Evolutionary conservation across 2,329 filamentous ascomycete species (phyloP), one percentile per base, ranked within the genome.

Genomic region (Alternaria arborescens): DNA sequence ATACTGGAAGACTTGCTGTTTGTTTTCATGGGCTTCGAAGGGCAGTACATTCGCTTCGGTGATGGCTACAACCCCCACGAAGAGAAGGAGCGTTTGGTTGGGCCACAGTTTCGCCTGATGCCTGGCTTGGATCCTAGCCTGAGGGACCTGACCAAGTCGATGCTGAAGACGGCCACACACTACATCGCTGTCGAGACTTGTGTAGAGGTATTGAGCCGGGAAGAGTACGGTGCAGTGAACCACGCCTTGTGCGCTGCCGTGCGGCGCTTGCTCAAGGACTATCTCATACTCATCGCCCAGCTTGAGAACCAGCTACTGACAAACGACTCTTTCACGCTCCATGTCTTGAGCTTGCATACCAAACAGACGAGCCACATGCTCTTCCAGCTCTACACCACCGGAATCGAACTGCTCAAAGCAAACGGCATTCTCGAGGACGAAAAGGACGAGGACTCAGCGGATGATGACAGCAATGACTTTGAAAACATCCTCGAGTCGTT

Each of bases 1-100:
- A 90, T 99, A 47, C 84, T 98, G 43, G 94, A 97, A 69, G 95
- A 99, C 71, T 81, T 99, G 16, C 80, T 98, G 36, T 97, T 94
- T 75, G 93, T 97, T 5, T 96, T 98, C 71, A 97, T 99, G 94
- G 95, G 95, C 24, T 97, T 93, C 66, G 95, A 99, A 79, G 95
- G 95, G n/a, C 93, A 97, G 77, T 98, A 98, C 76, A 91, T 99
- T 63, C 91, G 92, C 56, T 98, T 93, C 75, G 87, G 86, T 60
- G 91, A 92, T 67, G 86, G 87, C 8, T 98, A 97, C 77, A 89
- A 97, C 69, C 93, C 94, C 0, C 82, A 86, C 3, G 88, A 92
- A 52, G 95, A 99, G 80, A 92, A 94, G 71, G 93, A 96, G 72
- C 89, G 94, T 14, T 83, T 99, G 51, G 86, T 90, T 6, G 95